A percentile compares a stretch with the other conserved stretches of the same genome.
Evolutionary conservation across 2,329 filamentous ascomycete species (phyloP).

Genomic region (Talaromyces sp.): DNA sequence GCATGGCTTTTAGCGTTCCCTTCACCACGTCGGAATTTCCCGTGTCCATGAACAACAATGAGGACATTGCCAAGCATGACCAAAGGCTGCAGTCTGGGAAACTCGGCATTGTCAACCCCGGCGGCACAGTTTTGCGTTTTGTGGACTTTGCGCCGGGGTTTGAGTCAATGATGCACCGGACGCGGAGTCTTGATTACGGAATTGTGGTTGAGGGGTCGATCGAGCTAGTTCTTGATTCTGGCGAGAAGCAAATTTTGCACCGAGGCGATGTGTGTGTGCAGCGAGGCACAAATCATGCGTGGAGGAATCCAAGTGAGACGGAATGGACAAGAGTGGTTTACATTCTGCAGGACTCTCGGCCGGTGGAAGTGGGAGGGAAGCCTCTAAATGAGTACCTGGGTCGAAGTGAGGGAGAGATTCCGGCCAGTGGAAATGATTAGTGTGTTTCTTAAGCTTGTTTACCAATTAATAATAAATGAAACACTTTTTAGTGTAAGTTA

Average conservation of each 20-base stretch:
- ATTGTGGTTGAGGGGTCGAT: slow-evolving; percentile 51
- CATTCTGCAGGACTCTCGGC: slow-evolving; percentile 7
- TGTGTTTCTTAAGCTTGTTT: too few relatives aligned
- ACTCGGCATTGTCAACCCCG: slow-evolving; percentile 35
- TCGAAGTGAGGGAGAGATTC: neutral
- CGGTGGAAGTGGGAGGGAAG: slow-evolving; percentile 14
- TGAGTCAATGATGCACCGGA: slow-evolving; percentile 44
- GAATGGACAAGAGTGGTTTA: slow-evolving; percentile 47
- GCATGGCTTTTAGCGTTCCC: neutral
- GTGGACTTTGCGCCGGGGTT: slow-evolving; percentile 42
- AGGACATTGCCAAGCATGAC: slow-evolving; percentile 37
- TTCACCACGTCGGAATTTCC: slow-evolving; percentile 43
- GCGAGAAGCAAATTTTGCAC: slow-evolving; percentile 42
- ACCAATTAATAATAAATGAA: too few relatives aligned
- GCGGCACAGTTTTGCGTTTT: slow-evolving; percentile 34
- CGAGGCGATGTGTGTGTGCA: slow-evolving; percentile 52
- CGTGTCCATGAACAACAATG: slow-evolving; percentile 39
- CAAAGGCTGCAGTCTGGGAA: neutral
- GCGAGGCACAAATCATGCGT: slow-evolving; percentile 51
- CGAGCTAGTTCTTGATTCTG: slow-evolving; percentile 49
- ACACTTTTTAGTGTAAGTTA: too few relatives aligned
- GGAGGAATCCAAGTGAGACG: slow-evolving; percentile 46
- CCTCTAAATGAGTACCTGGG: slow-evolving; percentile 13
- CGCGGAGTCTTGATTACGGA: slow-evolving; percentile 51
- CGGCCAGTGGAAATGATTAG: neutral